Conservation (phyloP, 257 asterid species). For the Penstemon eatonii region DNA sequence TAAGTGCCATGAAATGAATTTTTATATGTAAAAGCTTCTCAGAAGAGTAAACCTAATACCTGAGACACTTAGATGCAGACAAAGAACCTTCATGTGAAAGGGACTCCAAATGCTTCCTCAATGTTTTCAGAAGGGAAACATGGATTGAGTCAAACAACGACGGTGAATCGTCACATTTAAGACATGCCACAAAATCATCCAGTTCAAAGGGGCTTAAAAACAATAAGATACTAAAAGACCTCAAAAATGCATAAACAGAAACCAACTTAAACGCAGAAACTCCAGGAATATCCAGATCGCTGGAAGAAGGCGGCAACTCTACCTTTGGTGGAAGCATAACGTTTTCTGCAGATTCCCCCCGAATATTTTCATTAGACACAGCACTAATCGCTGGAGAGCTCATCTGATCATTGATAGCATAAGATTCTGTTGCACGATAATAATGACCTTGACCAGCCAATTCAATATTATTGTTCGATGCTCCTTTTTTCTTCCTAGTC, state of each 20-base stretch:
- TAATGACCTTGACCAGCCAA: constrained; percentile 41
- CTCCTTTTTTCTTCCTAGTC: constrained; percentile 59
- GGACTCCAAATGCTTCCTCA: constrained; percentile 70
- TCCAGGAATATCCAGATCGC: constrained; percentile 52
- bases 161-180: constrained; percentile 55
- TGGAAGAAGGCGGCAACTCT: constrained; percentile 72
- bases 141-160: constrained; percentile 66
- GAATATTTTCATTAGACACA: constrained; percentile 48
- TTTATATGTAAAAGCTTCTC: constrained; percentile 18
- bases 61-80: constrained; percentile 66
- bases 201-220: constrained; percentile 34
- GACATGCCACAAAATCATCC: constrained; percentile 69
- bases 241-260: constrained; percentile 78
- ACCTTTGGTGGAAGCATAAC: constrained; percentile 52
- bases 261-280: constrained; percentile 62
- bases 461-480: constrained; percentile 27
- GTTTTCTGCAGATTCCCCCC: constrained; percentile 28
- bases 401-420: constrained; percentile 33
- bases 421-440: constrained; percentile 33
- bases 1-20: constrained; percentile 27
- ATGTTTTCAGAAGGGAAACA: constrained; percentile 68
- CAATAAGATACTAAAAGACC: constrained; percentile 72
- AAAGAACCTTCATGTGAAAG: constrained; percentile 63
- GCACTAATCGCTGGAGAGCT: constrained; percentile 63
- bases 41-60: constrained; percentile 47